phyloP scores from a whole-genome alignment of 768 basidiomycete species.

The Hortiboletus campestris region DNA sequence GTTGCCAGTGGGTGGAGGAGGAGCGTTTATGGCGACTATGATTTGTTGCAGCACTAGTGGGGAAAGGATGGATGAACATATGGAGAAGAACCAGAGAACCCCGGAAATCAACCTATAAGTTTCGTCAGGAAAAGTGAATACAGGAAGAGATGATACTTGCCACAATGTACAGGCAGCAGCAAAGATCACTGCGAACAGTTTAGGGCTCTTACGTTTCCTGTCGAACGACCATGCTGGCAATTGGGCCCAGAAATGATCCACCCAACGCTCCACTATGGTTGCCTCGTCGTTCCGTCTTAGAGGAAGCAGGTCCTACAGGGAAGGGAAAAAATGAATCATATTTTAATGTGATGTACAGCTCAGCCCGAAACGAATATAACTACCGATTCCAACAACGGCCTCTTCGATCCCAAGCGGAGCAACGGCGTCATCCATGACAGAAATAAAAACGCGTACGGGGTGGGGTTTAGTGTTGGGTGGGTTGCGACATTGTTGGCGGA shows the following conservation, averaged over 20 bases:
- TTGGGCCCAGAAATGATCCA: constrained; percentile 25
- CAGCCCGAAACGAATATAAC: constrained; percentile 26
- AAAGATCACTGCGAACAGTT: constrained; percentile 18
- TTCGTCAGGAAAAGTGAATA: background rate
- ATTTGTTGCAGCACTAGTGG: constrained; percentile 30
- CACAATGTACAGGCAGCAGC: constrained; percentile 15
- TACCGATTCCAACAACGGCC: constrained; percentile 32
- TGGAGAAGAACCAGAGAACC: constrained; percentile 30
- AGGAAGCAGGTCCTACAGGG: constrained; percentile 25
- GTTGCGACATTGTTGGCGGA: constrained; percentile 17
- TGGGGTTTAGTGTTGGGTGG: constrained; percentile 19
- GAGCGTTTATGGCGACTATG: constrained; percentile 23
- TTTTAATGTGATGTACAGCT: constrained; percentile 20
- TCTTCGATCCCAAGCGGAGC: constrained; percentile 25
- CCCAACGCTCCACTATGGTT: constrained; percentile 23
- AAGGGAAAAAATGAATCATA: constrained; percentile 9
- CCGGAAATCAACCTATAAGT: constrained; percentile 23
- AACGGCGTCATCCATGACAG: constrained; percentile 29
- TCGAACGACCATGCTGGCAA: constrained; percentile 20
- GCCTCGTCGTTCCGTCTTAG: constrained; percentile 27
- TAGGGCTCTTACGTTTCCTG: constrained; percentile 10
- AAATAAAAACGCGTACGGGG: constrained; percentile 17
- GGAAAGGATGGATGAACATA: constrained; percentile 20
- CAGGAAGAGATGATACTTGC: constrained; percentile 1
- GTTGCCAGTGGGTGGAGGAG: constrained; percentile 16